Percentiles rank a stretch among this genome's conserved stretches.
These are phyloP conservation scores for Clarireedia paspali DNA, from an alignment of 2,329 filamentous ascomycete species.

Conservation along the genomic window DNA sequence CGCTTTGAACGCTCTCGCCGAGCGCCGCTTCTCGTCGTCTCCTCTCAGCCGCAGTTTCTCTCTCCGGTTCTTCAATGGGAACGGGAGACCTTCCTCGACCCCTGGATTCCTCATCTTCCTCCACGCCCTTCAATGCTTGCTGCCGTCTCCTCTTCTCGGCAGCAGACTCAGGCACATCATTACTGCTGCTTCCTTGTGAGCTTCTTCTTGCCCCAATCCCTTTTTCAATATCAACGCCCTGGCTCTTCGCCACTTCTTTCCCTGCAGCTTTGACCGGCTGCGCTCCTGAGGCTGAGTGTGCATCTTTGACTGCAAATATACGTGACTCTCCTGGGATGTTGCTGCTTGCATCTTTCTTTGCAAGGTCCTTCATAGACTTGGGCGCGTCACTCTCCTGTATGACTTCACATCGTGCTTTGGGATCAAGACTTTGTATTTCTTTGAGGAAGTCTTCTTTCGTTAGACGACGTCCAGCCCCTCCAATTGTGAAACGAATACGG, in stretches of 20 bases:
- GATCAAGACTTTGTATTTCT: slow-evolving; percentile 65
- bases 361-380: slow-evolving; percentile 24
- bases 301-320: slow-evolving; percentile 32
- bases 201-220: neutral
- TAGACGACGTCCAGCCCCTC: slow-evolving; percentile 64
- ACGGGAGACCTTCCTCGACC: slow-evolving; percentile 32
- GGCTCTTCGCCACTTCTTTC: slow-evolving; percentile 16
- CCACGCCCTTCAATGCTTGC: slow-evolving; percentile 39
- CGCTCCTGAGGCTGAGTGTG: slow-evolving; percentile 11
- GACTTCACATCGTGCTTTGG: slow-evolving; percentile 41
- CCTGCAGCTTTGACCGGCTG: slow-evolving; percentile 14
- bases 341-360: slow-evolving; percentile 23
- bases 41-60: slow-evolving; percentile 67
- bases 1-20: slow-evolving; percentile 39
- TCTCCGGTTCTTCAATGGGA: neutral
- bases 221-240: slow-evolving; percentile 11
- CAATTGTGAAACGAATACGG: slow-evolving; percentile 69
- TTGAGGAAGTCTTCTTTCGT: slow-evolving; percentile 74
- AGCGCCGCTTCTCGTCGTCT: slow-evolving; percentile 67
- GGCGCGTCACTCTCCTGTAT: slow-evolving; percentile 24
- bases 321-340: slow-evolving; percentile 19
- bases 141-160: slow-evolving; percentile 57
- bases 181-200: neutral
- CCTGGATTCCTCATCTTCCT: slow-evolving; percentile 26
- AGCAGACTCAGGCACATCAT: slow-evolving; percentile 14